Conservation (phyloP, 805 yeast genomes). For the Suhomyces canberraensis region DNA sequence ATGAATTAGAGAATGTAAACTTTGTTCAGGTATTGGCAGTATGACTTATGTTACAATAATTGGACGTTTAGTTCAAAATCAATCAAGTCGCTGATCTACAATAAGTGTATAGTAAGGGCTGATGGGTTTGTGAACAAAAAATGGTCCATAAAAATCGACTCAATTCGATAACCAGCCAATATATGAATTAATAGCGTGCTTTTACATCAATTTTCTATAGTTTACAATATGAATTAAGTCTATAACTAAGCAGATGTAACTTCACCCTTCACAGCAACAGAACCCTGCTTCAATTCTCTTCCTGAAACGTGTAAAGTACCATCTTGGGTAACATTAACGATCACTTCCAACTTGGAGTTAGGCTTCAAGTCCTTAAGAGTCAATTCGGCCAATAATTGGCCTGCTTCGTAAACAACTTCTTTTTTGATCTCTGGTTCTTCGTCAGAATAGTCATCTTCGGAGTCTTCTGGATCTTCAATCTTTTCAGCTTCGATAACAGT, state of each 20-base stretch:
- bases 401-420: slow-evolving; percentile 71
- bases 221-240: neutral
- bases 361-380: slow-evolving; percentile 67
- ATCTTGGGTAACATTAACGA: slow-evolving; percentile 61
- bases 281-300: slow-evolving; percentile 61
- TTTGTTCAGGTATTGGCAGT: too few species aligned
- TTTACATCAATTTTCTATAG: neutral
- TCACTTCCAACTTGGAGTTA: slow-evolving; percentile 65
- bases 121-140: too few species aligned
- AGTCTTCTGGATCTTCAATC: slow-evolving; percentile 50
- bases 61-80: too few species aligned
- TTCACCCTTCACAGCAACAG: slow-evolving; percentile 56
- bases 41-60: too few species aligned
- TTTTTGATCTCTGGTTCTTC: slow-evolving; percentile 88
- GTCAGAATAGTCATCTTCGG: slow-evolving; percentile 50
- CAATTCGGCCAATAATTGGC: slow-evolving; percentile 72
- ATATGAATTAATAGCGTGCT: too few species aligned
- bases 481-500: slow-evolving; percentile 70
- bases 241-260: slow-evolving; percentile 15
- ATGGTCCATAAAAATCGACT: too few species aligned
- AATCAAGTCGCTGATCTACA: too few species aligned
- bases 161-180: too few species aligned
- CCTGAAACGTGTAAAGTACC: slow-evolving; percentile 64
- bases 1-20: too few species aligned
- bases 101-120: too few species aligned